A percentile compares a stretch with the other conserved stretches of the same genome.
These are phyloP conservation scores for Fusarium sp. DNA, from an alignment of 2,329 filamentous ascomycete genomes.

Conservation along the genomic window DNA sequence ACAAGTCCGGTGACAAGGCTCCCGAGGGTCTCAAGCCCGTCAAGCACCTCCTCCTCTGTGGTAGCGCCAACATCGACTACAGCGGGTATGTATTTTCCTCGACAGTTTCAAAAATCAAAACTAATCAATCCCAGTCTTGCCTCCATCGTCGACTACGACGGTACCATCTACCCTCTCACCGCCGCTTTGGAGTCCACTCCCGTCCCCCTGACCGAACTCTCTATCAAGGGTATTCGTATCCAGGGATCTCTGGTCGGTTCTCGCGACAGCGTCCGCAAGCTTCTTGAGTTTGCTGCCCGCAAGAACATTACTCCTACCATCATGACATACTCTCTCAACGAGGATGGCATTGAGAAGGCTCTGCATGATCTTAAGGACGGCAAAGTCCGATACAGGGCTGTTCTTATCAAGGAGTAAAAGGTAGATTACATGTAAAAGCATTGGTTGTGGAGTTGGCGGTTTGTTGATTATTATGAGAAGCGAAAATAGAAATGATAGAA, in stretches of 20 bases:
- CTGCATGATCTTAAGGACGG: conserved; percentile 51
- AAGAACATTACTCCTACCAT: conserved; percentile 45
- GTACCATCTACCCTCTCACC: conserved; percentile 33
- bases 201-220: conserved; percentile 25
- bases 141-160: conserved; percentile 28
- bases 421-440: not conserved
- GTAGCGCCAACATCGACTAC: conserved; percentile 32
- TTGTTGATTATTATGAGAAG: not conserved
- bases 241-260: conserved; percentile 21
- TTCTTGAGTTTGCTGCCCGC: conserved; percentile 46
- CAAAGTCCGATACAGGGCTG: conserved; percentile 46
- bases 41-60: conserved; percentile 35
- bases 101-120: accelerated
- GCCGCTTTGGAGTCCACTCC: conserved; percentile 21
- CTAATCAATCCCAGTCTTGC: conserved; percentile 12
- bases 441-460: not conserved
- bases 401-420: conserved; percentile 43
- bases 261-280: conserved; percentile 32
- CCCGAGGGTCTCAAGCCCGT: conserved; percentile 33
- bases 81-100: conserved; percentile 3
- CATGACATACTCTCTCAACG: conserved; percentile 46
- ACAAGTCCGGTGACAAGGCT: conserved; percentile 31
- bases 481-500: conserved; percentile 2
- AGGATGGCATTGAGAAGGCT: conserved; percentile 50
- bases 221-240: conserved; percentile 32